These are phyloP conservation scores for Penstemon barbatus DNA, from an alignment of 257 asterid species.

Conservation along the genomic window DNA sequence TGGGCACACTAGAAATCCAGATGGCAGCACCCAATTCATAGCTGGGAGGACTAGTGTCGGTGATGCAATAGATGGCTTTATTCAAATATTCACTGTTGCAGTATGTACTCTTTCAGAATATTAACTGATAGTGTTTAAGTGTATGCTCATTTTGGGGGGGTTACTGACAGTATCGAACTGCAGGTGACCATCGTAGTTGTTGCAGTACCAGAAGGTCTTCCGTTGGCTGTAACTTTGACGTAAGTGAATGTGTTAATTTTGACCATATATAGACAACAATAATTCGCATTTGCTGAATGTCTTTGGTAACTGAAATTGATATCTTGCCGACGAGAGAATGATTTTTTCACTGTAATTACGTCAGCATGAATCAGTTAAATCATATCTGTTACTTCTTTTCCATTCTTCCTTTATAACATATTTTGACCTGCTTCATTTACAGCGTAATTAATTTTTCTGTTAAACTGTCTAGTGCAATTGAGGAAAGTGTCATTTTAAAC, in stretches of 20 bases:
- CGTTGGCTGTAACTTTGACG: slow-evolving; percentile 97
- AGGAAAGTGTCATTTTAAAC: slow-evolving; percentile 3
- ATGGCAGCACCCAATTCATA: slow-evolving; percentile 54
- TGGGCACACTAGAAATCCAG: slow-evolving; percentile 66
- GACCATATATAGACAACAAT: slow-evolving; percentile 15
- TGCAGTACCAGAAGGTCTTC: slow-evolving; percentile 99
- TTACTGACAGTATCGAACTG: slow-evolving; percentile 28
- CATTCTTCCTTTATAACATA: slow-evolving; percentile 11
- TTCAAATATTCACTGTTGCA: slow-evolving; percentile 87
- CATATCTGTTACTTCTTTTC: slow-evolving; percentile 3
- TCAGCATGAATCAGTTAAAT: slow-evolving; percentile 13
- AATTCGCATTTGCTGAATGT: background rate
- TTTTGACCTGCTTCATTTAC: slow-evolving; percentile 14
- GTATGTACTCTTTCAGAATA: slow-evolving; percentile 49
- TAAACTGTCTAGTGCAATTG: background rate
- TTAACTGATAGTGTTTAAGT: slow-evolving; percentile 7
- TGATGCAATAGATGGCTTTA: slow-evolving; percentile 69
- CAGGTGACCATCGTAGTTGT: slow-evolving; percentile 96
- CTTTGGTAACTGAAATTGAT: slow-evolving; percentile 1
- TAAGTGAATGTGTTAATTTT: slow-evolving; percentile 38
- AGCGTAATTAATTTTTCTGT: background rate
- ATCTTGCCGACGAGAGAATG: slow-evolving; percentile 2
- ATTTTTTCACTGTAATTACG: background rate
- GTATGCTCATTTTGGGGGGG: slow-evolving; percentile 20
- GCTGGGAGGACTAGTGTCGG: slow-evolving; percentile 72